Base-by-base conservation (phyloP, 331 rosid genomes). In the Rhamnella rubrinervis region DNA sequence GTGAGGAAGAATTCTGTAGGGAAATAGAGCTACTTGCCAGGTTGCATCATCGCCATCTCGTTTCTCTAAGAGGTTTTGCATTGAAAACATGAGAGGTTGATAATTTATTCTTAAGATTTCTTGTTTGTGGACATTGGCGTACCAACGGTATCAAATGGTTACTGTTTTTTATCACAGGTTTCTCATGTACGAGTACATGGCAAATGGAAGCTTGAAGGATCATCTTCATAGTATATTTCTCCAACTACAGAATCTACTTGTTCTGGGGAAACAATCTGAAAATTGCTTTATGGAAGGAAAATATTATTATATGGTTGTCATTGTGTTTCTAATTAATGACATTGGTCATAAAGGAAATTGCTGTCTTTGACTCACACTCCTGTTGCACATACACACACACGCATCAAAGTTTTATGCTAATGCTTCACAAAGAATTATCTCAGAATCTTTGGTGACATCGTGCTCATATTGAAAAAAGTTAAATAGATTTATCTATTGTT, bases 1-100 rank as follows among this genome's bases (percentile, higher is more conserved):
- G 87, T 19, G 96, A 87, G 72, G 93, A 84, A 69, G 99, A 95
- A 65, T 95, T 95, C 83, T 85, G 96, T 79, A 72, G 93, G 79
- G 97, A 95, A 77, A 91, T 91, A 41, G 90, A 89, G 71, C 96
- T 95, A 78, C 97, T 95, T 60, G 97, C 97, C 17, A 84, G 96
- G 68, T 79, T 95, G 73, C 99, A 95, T 77, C 99, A 95, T 78
- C 90, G 99, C 17, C 99, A 95, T 82, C 99, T 95, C 26, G 99
- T 95, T 71, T 65, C 97, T 41, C 85, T 95, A 61, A 80, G 88
- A 71, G 99, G 99, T 17, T 95, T 78, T 91, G 92, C 76, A 77
- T 89, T 19, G 70, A 85, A 61, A 95, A 89, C 89, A 66, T 23
- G 96, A 95, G 80, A 86, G 99, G 99, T 95, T 79, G 76, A 47